Conservation (phyloP, 257 asterid species). For the Knoxia roxburghii region DNA sequence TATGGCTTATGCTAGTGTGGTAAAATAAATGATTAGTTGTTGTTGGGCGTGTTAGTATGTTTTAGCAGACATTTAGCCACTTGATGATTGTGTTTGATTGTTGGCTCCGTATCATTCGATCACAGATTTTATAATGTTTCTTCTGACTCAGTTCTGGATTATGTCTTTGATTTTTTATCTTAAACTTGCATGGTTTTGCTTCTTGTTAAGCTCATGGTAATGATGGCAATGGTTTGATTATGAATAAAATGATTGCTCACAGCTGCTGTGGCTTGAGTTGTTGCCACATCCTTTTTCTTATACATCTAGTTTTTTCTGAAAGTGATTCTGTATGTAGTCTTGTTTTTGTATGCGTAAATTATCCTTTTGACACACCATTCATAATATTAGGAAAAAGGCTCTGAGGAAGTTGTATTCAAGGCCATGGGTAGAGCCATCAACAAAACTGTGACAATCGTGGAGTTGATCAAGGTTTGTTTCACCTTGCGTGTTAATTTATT, state of each 20-base stretch:
- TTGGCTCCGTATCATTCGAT: background rate
- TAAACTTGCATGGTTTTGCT: background rate
- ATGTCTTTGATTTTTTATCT: background rate
- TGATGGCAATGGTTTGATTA: background rate
- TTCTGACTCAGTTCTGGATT: background rate
- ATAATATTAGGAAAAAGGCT: constrained; percentile 45
- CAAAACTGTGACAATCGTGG: constrained; percentile 62
- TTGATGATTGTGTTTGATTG: background rate
- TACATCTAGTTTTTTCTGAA: background rate
- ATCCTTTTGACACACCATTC: background rate
- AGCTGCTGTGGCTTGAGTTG: background rate
- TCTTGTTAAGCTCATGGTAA: background rate
- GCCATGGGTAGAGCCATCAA: constrained; percentile 82
- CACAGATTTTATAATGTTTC: background rate
- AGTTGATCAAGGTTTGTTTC: constrained; percentile 50
- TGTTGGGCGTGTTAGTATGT: background rate
- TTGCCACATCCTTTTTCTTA: background rate
- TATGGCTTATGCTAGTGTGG: no score
- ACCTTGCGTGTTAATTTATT: background rate
- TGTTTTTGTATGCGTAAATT: background rate
- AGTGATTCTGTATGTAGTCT: background rate
- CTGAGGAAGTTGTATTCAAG: constrained; percentile 57
- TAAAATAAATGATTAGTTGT: no score
- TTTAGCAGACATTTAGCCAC: no score
- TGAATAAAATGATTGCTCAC: background rate